Evolutionary conservation across 345 rosid genomes (phyloP), one percentile per base, ranked within the genome.

Genomic region (Lenwebbia sp.): DNA sequence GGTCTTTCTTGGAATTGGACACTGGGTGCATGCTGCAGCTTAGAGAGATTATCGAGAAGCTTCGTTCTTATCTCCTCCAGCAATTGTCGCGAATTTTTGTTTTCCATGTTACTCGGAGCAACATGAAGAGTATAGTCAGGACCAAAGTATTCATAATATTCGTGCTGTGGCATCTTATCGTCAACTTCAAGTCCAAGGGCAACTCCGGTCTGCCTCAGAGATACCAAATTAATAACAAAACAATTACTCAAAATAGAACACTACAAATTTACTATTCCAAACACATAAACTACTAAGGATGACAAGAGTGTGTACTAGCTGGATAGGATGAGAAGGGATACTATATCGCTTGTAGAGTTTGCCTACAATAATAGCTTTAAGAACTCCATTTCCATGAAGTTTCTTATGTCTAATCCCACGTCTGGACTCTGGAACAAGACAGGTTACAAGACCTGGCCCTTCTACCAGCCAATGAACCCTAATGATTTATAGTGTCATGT

Each of bases 21-120:
- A 90, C 99, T 95, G 81, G 99, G 99, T 84, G 99, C 99, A 94
- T 97, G 99, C 91, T 92, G 96, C 88, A 97, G 96, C 90, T 86
- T 97, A 74, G 99, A 93, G 88, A 97, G 98, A 91, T 97, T 87
- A 10, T 95, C 98, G 49, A 97, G 98, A 87, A 97, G 96, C 90
- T 94, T 94, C 41, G 88, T 89, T 62, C 93, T 93, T 91, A 96
- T 97, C 13, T 95, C 98, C 70, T 97, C 99, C 47, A 97, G 95
- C 86, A 92, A 85, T 83, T 89, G 96, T 30, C 91, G 94, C 5
- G 98, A 91, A 88, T 93, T 93, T 89, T 93, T 92, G 54, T 93
- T 93, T 88, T 91, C 93, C 94, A 93, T 93, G 90, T 93, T 92
- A 85, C 94, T 93, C 7, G 94, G 96, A 41, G 94, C 96, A 88